Evolutionary conservation across 192 early-diverging fungal genomes (phyloP).

Genomic region (Pilobolus umbonatus): DNA sequence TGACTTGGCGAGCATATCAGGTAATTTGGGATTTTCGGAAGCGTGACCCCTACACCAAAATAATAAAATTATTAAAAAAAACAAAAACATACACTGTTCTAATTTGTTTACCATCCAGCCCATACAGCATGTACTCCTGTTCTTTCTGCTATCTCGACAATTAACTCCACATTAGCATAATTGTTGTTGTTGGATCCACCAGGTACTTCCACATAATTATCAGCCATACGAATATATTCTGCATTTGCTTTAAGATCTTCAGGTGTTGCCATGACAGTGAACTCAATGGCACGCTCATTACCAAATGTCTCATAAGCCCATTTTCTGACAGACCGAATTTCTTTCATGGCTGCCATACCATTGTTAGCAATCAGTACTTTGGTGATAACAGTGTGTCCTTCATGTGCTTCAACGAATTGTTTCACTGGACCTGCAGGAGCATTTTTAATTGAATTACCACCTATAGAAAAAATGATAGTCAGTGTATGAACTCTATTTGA

Average conservation of each 20-base stretch:
- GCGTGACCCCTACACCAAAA: conserved; percentile 77
- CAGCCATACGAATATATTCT: conserved; percentile 99
- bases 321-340: conserved; percentile 95
- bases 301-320: conserved; percentile 99
- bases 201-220: conserved; percentile 97
- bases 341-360: conserved; percentile 99
- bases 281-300: conserved; percentile 90
- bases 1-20: conserved; percentile 81
- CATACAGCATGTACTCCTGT: conserved; percentile 93
- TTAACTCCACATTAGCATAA: conserved; percentile 97
- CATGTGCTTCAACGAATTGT: conserved; percentile 71
- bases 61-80: conserved; percentile 6
- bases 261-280: conserved; percentile 97
- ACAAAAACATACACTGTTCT: conserved; percentile 7
- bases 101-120: conserved; percentile 95
- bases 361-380: conserved; percentile 98
- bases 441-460: conserved; percentile 62
- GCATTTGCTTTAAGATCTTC: conserved; percentile 97
- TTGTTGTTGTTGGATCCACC: conserved; percentile 98
- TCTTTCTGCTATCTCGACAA: conserved; percentile 96
- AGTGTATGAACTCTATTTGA: no score
- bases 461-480: conserved; percentile 34
- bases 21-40: conserved; percentile 95
- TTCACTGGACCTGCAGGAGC: conserved; percentile 63
- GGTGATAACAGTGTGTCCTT: conserved; percentile 85